phyloP scores from a whole-genome alignment of 345 rosid species.

The Aurinia saxatilis region DNA sequence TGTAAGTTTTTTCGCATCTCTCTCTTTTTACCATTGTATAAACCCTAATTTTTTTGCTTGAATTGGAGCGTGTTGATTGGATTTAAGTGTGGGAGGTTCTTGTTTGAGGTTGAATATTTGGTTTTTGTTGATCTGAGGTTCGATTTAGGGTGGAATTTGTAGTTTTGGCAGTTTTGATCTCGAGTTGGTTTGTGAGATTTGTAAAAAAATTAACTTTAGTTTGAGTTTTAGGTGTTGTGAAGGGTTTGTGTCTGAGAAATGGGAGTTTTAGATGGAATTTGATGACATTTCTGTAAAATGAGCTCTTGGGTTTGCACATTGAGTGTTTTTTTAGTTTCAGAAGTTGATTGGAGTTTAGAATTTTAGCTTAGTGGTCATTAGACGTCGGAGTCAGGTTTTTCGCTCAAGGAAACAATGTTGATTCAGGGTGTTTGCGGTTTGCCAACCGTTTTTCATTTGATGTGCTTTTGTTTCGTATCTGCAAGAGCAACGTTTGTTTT shows the following conservation, averaged over 20 bases:
- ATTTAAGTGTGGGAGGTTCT: neutral
- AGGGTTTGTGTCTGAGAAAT: constrained; percentile 3
- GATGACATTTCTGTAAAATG: neutral
- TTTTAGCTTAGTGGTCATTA: constrained; percentile 1
- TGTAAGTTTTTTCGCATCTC: constrained; percentile 32
- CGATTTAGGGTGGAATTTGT: constrained; percentile 12
- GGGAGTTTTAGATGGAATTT: neutral
- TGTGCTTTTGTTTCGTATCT: neutral
- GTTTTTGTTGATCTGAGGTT: neutral
- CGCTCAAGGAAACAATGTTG: constrained; percentile 3
- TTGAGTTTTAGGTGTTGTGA: neutral
- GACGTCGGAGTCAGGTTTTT: no score
- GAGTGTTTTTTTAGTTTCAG: constrained; percentile 3
- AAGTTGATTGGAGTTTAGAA: neutral
- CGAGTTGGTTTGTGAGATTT: constrained; percentile 13
- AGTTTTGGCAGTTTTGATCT: constrained; percentile 26
- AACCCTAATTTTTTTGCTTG: constrained; percentile 38
- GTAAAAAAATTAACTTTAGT: neutral
- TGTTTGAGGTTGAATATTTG: neutral
- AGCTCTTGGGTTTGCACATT: neutral
- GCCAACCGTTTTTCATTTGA: neutral
- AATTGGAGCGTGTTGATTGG: neutral
- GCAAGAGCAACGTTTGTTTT: neutral
- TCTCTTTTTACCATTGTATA: constrained; percentile 17
- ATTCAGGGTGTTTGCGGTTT: neutral